A percentile compares a stretch with the other conserved stretches of the same genome.
Conservation (phyloP, 306 rosid genomes). For the Cicer arietinum region DNA sequence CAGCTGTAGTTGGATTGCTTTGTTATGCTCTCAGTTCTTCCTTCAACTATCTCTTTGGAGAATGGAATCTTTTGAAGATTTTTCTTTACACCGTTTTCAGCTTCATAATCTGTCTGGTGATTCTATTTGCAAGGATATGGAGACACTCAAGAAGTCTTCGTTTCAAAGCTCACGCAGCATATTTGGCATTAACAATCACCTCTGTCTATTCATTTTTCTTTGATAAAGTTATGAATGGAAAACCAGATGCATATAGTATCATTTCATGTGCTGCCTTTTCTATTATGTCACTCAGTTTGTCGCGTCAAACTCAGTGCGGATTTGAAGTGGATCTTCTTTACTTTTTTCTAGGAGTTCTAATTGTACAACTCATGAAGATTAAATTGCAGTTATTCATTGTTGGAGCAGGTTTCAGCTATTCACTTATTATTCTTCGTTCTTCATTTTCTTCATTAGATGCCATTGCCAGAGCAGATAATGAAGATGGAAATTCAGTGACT, state of each 20-base stretch:
- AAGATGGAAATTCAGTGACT: no score
- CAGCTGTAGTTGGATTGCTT: not conserved
- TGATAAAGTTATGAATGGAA: not conserved
- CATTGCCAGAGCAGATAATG: no score
- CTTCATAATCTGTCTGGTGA: not conserved
- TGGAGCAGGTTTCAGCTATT: slow-evolving; percentile 25
- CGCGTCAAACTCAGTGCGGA: slow-evolving; percentile 12
- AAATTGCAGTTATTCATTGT: not conserved
- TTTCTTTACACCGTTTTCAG: not conserved
- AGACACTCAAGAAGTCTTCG: not conserved
- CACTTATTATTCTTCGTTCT: slow-evolving; percentile 26
- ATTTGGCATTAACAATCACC: slow-evolving; percentile 14
- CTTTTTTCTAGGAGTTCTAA: slow-evolving; percentile 18
- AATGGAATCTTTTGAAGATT: not conserved
- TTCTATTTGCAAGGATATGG: not conserved
- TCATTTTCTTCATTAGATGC: no score
- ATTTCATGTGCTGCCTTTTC: slow-evolving; percentile 33
- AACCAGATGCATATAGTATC: slow-evolving; percentile 11
- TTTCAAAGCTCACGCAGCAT: not conserved
- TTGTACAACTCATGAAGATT: slow-evolving; percentile 32
- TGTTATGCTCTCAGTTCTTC: slow-evolving; percentile 35
- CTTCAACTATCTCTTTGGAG: slow-evolving; percentile 21
- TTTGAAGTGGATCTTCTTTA: slow-evolving; percentile 28
- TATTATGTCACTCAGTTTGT: slow-evolving; percentile 23
- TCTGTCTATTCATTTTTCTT: not conserved